Percentiles rank a stretch among this genome's conserved stretches.
These are phyloP conservation scores for Tetrastigma voinierianum DNA, from an alignment of 164 flowering plant genomes.

Conservation along the genomic window DNA sequence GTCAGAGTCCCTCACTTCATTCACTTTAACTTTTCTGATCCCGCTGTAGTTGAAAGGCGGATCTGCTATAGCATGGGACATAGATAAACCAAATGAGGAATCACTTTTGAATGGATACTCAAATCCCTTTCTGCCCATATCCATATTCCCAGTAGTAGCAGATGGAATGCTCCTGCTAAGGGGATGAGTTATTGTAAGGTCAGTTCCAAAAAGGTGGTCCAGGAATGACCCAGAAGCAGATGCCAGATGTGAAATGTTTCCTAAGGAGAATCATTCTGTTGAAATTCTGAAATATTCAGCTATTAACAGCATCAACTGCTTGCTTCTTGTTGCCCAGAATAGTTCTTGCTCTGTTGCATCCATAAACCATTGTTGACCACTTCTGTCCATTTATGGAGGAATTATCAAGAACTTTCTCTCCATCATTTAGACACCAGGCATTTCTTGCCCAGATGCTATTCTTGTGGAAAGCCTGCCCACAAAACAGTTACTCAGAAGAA, in stretches of 20 bases:
- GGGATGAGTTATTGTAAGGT: conserved; percentile 19
- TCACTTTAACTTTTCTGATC: conserved; percentile 43
- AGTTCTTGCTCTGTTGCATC: conserved; percentile 27
- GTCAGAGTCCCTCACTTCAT: conserved; percentile 36
- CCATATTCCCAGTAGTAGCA: conserved; percentile 22
- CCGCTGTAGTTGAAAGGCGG: conserved; percentile 34
- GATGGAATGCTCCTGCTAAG: conserved; percentile 31
- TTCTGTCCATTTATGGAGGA: conserved; percentile 33
- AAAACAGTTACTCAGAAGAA: background rate
- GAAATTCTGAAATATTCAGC: conserved; percentile 28
- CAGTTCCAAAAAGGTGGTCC: conserved; percentile 38
- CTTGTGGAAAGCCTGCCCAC: conserved; percentile 36
- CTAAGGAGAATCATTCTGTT: conserved; percentile 27
- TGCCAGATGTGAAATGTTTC: conserved; percentile 23
- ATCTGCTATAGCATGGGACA: conserved; percentile 38
- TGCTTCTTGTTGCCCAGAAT: conserved; percentile 43
- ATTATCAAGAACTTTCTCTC: conserved; percentile 26
- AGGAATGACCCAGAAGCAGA: conserved; percentile 27
- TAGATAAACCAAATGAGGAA: conserved; percentile 33
- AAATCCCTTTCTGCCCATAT: conserved; percentile 30
- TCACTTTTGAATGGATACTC: conserved; percentile 30
- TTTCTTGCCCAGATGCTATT: conserved; percentile 33
- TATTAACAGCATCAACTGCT: conserved; percentile 26
- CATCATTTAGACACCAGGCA: conserved; percentile 32
- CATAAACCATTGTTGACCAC: conserved; percentile 37